phyloP scores from a whole-genome alignment of 106 monocot species.

The Allium fistulosum region DNA sequence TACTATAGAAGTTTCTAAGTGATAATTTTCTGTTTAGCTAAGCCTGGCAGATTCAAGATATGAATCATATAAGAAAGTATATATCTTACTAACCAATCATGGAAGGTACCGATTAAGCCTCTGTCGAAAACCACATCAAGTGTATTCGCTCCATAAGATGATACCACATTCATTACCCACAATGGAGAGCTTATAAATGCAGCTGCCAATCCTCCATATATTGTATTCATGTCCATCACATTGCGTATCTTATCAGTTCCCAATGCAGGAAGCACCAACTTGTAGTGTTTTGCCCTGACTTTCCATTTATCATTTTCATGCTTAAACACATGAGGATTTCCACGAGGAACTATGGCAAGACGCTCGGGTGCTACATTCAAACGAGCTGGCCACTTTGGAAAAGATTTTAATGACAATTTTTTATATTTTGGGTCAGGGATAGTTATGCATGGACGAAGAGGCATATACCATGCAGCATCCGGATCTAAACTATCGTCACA shows the following conservation, averaged over 20 bases:
- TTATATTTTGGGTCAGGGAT: slow-evolving; percentile 34
- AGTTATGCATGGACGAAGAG: slow-evolving; percentile 55
- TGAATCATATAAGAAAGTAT: slow-evolving; percentile 43
- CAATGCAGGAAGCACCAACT: slow-evolving; percentile 47
- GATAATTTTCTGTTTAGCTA: too few species aligned
- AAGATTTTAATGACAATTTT: slow-evolving; percentile 44
- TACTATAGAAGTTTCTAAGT: too few species aligned
- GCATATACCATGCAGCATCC: slow-evolving; percentile 74
- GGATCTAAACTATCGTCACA: slow-evolving; percentile 78
- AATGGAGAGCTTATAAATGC: slow-evolving; percentile 41
- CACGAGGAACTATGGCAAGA: slow-evolving; percentile 49
- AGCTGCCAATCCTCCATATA: slow-evolving; percentile 78
- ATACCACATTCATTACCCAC: slow-evolving; percentile 90
- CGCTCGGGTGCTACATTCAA: slow-evolving; percentile 47
- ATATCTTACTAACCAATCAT: slow-evolving; percentile 64
- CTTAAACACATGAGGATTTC: slow-evolving; percentile 42
- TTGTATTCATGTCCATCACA: slow-evolving; percentile 81
- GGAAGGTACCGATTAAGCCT: slow-evolving; percentile 72
- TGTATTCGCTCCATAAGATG: slow-evolving; percentile 58
- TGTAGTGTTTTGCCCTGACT: slow-evolving; percentile 60
- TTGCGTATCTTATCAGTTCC: slow-evolving; percentile 61
- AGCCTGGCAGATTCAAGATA: slow-evolving; percentile 12
- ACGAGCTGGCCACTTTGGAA: slow-evolving; percentile 70
- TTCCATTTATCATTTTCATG: slow-evolving; percentile 76
- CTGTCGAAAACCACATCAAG: slow-evolving; percentile 66